A percentile compares a stretch with the other conserved stretches of the same genome.
phyloP scores from a whole-genome alignment of 768 basidiomycete species.

The Dacryopinax primogenitus region DNA sequence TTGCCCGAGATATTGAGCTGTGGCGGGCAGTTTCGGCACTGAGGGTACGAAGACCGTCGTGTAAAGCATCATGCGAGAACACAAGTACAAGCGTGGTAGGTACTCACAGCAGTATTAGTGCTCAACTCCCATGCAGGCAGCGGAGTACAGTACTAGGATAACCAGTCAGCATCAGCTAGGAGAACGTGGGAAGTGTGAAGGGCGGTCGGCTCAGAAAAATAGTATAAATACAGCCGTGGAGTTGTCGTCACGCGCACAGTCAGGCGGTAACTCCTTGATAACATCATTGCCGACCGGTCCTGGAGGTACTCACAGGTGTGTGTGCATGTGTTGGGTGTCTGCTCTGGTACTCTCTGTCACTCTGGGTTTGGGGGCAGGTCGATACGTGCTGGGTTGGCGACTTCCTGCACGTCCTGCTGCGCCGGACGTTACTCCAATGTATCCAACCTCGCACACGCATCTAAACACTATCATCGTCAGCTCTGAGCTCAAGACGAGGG shows the following conservation, averaged over 20 bases:
- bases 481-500: neutral
- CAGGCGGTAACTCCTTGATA: conserved; percentile 9
- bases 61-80: neutral
- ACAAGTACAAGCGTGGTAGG: neutral
- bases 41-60: conserved; percentile 2
- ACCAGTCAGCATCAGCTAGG: neutral
- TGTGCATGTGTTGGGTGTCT: no score
- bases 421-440: no score
- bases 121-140: neutral
- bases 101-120: neutral
- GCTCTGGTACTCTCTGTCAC: no score
- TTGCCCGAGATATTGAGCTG: conserved; percentile 9
- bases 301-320: neutral
- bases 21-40: conserved; percentile 7
- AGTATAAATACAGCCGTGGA: conserved; percentile 8
- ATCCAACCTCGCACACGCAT: neutral
- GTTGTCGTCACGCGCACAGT: neutral
- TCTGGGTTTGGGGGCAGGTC: no score
- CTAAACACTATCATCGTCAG: neutral
- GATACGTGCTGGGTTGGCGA: no score
- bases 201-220: conserved; percentile 9
- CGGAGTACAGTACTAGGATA: neutral
- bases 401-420: no score
- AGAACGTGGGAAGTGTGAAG: neutral
- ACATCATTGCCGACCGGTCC: neutral